Evolutionary conservation across 2,329 filamentous ascomycete species (phyloP).

Genomic region (Arthrobotrys sinensis): DNA sequence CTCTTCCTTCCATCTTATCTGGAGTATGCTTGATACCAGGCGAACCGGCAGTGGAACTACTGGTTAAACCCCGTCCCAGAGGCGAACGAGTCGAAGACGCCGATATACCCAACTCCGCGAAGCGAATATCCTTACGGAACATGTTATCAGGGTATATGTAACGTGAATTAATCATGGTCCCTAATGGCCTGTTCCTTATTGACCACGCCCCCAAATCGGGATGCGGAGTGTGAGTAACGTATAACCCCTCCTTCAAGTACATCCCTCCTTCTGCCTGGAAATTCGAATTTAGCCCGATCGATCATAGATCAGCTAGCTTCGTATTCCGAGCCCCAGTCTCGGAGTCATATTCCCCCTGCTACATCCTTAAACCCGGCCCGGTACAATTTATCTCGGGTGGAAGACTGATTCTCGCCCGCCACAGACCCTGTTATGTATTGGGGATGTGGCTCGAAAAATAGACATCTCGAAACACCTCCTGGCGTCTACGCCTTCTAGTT

Average conservation of each 20-base stretch:
- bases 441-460: constrained; percentile 17
- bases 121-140: too few species aligned
- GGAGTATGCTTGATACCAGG: too few species aligned
- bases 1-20: too few species aligned
- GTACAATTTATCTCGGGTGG: not conserved
- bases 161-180: too few species aligned
- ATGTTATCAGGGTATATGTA: too few species aligned
- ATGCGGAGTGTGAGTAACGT: not conserved
- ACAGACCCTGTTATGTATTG: not conserved
- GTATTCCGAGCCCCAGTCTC: constrained; percentile 7
- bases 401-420: not conserved
- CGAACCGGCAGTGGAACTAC: too few species aligned
- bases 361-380: constrained; percentile 1
- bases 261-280: not conserved
- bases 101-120: too few species aligned
- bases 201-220: too few species aligned
- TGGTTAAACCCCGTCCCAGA: too few species aligned
- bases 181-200: too few species aligned
- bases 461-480: constrained; percentile 22
- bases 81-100: too few species aligned
- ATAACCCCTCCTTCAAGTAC: not conserved
- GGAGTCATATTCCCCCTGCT: constrained; percentile 10
- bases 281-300: constrained; percentile 18
- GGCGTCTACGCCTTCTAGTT: constrained; percentile 10
- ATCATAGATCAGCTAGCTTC: not conserved